Conservation (phyloP, 768 basidiomycete genomes). For the Russula sp. region DNA sequence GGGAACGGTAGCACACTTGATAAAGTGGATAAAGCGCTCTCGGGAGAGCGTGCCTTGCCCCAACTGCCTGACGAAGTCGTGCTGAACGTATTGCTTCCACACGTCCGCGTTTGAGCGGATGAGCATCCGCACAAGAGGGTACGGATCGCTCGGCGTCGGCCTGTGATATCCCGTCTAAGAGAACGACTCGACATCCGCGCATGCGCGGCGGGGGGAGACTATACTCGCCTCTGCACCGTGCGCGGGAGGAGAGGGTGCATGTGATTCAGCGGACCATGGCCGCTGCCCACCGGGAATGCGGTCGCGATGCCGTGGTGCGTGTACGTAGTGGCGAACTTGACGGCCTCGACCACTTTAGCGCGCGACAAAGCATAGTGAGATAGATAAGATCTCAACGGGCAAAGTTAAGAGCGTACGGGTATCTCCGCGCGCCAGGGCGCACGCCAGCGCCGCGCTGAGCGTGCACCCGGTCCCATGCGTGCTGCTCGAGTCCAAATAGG, state of each 20-base stretch:
- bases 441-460: conserved; percentile 75
- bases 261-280: conserved; percentile 86
- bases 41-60: conserved; percentile 63
- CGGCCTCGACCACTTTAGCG: conserved; percentile 50
- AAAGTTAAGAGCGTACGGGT: conserved; percentile 32
- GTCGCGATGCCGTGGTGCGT: conserved; percentile 70
- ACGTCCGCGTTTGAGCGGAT: conserved; percentile 48
- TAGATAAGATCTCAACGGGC: background rate
- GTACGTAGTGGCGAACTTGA: conserved; percentile 55
- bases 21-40: conserved; percentile 74
- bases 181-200: background rate
- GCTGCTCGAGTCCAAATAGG: conserved; percentile 56
- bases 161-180: conserved; percentile 25
- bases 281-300: conserved; percentile 61
- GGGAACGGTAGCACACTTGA: conserved; percentile 48
- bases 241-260: conserved; percentile 51
- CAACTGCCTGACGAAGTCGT: conserved; percentile 75
- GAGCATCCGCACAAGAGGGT: conserved; percentile 62
- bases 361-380: background rate
- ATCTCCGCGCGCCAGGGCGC: conserved; percentile 49
- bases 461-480: conserved; percentile 96
- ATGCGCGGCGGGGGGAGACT: background rate
- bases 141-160: conserved; percentile 52
- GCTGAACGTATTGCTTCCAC: conserved; percentile 76
- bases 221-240: conserved; percentile 50